These are phyloP conservation scores for Myxozyma mucilagina DNA, from an alignment of 805 yeast genomes.

Conservation along the genomic window DNA sequence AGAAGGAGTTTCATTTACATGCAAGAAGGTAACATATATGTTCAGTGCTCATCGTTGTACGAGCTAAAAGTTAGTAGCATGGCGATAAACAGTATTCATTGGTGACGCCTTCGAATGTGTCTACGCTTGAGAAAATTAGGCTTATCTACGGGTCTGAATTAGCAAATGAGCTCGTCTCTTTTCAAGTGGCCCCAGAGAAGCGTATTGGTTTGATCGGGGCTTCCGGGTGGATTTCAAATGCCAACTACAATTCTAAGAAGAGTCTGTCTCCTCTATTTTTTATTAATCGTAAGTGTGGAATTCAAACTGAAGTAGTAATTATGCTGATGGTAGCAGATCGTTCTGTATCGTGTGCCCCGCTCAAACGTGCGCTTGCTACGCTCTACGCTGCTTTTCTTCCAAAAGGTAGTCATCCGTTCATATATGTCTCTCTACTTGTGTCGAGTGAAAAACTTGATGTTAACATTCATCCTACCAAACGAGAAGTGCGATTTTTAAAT, in stretches of 20 bases:
- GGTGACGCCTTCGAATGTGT: slow-evolving; percentile 53
- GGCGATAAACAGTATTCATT: slow-evolving; percentile 74
- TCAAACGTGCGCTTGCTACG: slow-evolving; percentile 65
- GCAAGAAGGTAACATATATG: slow-evolving; percentile 52
- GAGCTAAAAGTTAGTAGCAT: slow-evolving; percentile 34
- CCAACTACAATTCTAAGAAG: slow-evolving; percentile 71
- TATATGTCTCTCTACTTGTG: slow-evolving; percentile 69
- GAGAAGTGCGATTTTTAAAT: slow-evolving; percentile 81
- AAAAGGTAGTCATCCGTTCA: slow-evolving; percentile 73
- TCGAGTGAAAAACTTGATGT: slow-evolving; percentile 78
- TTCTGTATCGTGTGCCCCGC: slow-evolving; percentile 77
- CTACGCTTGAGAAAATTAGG: slow-evolving; percentile 68
- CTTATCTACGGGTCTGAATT: slow-evolving; percentile 67
- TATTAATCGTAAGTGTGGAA: slow-evolving; percentile 53
- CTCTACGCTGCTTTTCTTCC: slow-evolving; percentile 70
- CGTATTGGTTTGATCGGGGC: slow-evolving; percentile 55
- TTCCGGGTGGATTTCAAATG: slow-evolving; percentile 64
- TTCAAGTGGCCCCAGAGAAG: slow-evolving; percentile 43
- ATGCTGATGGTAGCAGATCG: slow-evolving; percentile 45
- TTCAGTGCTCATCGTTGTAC: not conserved
- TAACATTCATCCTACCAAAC: slow-evolving; percentile 92
- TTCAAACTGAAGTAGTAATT: not conserved
- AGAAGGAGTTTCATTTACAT: slow-evolving; percentile 66
- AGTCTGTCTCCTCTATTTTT: slow-evolving; percentile 70
- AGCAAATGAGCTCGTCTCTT: slow-evolving; percentile 61